A percentile compares a stretch with the other conserved stretches of the same genome.
These are phyloP conservation scores for Wickerhamiella azyma DNA, from an alignment of 805 yeast genomes.

Conservation along the genomic window DNA sequence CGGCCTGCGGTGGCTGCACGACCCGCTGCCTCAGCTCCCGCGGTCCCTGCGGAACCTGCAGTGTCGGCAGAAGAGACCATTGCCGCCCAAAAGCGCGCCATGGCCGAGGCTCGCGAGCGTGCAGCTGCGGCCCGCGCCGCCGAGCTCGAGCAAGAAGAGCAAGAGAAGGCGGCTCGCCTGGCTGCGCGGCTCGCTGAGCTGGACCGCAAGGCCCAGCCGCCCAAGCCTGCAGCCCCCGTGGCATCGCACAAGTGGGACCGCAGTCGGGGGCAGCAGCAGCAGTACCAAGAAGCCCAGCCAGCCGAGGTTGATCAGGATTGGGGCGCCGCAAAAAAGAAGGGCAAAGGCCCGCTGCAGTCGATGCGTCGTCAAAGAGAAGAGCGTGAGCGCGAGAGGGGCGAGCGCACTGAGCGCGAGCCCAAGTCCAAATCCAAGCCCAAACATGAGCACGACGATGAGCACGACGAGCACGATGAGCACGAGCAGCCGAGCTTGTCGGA, in stretches of 20 bases:
- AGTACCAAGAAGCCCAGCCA: neutral
- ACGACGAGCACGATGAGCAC: neutral
- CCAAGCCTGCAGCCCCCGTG: no score
- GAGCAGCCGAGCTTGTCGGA: neutral
- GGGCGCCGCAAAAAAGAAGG: constrained; percentile 1
- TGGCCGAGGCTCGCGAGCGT: constrained; percentile 24
- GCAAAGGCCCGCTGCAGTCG: neutral
- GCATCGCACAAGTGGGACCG: no score
- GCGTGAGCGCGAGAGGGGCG: neutral
- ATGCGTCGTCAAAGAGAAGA: constrained; percentile 2
- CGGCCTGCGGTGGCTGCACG: neutral
- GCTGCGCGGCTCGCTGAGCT: constrained; percentile 1
- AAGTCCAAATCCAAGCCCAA: neutral
- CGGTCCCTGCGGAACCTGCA: constrained; percentile 1
- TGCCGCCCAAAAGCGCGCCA: constrained; percentile 24
- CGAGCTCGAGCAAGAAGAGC: constrained; percentile 13
- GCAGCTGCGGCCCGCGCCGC: constrained; percentile 19
- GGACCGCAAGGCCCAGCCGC: neutral
- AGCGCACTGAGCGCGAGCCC: neutral
- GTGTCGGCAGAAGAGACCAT: constrained; percentile 10
- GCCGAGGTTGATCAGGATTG: constrained; percentile 4
- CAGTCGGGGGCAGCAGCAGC: no score
- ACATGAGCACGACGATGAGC: neutral
- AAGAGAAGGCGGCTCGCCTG: constrained; percentile 11
- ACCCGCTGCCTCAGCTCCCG: constrained; percentile 4